Conservation (phyloP, 768 basidiomycete genomes). For the Mycena sanguinolenta region DNA sequence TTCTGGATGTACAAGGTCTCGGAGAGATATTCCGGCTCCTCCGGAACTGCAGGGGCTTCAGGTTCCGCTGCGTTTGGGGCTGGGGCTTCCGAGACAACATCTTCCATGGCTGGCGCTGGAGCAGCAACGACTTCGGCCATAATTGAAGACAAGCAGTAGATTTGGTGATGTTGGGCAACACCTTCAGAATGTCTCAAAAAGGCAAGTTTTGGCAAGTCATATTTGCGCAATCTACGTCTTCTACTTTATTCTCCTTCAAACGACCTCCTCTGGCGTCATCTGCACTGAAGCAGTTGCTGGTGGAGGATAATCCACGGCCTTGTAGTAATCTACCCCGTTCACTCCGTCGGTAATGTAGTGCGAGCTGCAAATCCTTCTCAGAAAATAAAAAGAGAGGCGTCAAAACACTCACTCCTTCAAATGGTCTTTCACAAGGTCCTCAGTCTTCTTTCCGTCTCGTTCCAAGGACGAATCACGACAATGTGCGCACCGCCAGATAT, state of each 20-base stretch:
- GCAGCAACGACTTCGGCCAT: conserved; percentile 50
- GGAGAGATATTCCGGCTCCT: conserved; percentile 64
- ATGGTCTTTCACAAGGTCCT: conserved; percentile 25
- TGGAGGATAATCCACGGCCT: conserved; percentile 19
- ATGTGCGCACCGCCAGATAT: conserved; percentile 45
- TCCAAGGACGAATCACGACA: conserved; percentile 44
- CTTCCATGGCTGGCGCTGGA: conserved; percentile 48
- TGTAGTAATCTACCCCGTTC: conserved; percentile 17
- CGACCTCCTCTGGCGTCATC: conserved; percentile 27
- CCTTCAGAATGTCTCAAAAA: background rate
- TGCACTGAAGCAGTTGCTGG: conserved; percentile 1
- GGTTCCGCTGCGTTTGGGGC: conserved; percentile 21
- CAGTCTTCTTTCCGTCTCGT: conserved; percentile 39
- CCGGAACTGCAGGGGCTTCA: conserved; percentile 36
- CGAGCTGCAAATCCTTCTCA: background rate
- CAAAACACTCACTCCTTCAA: conserved; percentile 18
- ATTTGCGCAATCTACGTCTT: background rate
- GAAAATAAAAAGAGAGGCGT: too few species aligned
- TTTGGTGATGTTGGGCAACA: conserved; percentile 11
- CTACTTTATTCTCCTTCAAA: background rate
- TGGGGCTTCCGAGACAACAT: conserved; percentile 41
- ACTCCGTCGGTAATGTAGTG: conserved; percentile 14
- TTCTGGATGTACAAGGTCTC: conserved; percentile 98
- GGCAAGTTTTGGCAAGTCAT: background rate
- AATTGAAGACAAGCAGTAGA: background rate